phyloP scores from a whole-genome alignment of 768 basidiomycete genomes.

The Auricularia sp. region DNA sequence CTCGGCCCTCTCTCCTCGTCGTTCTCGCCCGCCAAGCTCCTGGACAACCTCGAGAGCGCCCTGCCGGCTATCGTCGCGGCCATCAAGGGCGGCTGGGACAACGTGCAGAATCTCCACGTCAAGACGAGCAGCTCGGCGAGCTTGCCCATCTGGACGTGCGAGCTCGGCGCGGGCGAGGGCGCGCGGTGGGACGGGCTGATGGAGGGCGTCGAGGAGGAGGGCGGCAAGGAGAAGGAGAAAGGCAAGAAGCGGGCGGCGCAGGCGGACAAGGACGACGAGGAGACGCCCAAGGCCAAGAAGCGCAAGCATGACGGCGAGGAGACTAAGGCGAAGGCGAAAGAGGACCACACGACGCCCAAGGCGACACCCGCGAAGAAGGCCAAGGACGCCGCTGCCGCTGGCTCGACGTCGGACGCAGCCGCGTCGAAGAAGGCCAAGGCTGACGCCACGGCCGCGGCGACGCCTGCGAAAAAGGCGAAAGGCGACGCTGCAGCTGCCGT shows the following conservation, averaged over 20 bases:
- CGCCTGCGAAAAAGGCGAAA: background rate
- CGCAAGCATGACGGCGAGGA: constrained; percentile 12
- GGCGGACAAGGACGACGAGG: constrained; percentile 10
- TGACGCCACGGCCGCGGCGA: background rate
- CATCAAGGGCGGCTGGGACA: constrained; percentile 80
- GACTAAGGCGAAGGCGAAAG: constrained; percentile 10
- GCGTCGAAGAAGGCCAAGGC: background rate
- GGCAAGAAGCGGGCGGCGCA: background rate
- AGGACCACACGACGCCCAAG: constrained; percentile 12
- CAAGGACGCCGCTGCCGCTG: constrained; percentile 3
- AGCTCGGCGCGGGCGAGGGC: constrained; percentile 48
- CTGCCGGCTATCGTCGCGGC: constrained; percentile 63
- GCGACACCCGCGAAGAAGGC: background rate
- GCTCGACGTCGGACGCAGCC: constrained; percentile 1
- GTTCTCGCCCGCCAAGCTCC: constrained; percentile 48
- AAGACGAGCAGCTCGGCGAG: constrained; percentile 79
- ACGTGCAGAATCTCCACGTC: constrained; percentile 79
- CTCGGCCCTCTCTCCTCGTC: constrained; percentile 64
- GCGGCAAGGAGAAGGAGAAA: constrained; percentile 13
- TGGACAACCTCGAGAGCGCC: constrained; percentile 68
- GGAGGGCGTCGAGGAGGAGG: constrained; percentile 18
- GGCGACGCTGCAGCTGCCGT: too few species aligned
- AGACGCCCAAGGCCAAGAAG: constrained; percentile 17
- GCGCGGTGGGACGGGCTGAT: constrained; percentile 51
- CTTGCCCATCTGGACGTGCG: constrained; percentile 86